A percentile compares a stretch with the other conserved stretches of the same genome.
Conservation (phyloP, 2,329 filamentous ascomycete species). For the Verticillium klebahnii region DNA sequence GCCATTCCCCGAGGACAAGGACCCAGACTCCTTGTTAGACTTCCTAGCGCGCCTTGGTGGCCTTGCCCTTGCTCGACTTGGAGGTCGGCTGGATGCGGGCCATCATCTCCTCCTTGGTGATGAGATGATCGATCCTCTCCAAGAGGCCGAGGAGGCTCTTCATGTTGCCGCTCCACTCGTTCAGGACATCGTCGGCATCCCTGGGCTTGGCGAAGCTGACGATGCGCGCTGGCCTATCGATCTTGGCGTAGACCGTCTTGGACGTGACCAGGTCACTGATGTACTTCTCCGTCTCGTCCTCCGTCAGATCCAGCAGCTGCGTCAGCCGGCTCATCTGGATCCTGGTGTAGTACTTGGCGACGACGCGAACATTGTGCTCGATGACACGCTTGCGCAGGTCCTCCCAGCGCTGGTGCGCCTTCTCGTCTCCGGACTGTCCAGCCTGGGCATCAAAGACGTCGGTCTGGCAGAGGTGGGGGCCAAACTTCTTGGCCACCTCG, state of each 20-base stretch:
- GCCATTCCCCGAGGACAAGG: background rate
- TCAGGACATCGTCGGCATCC: constrained; percentile 91
- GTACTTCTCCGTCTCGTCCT: constrained; percentile 98
- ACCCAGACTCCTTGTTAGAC: background rate
- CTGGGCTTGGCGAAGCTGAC: constrained; percentile 94
- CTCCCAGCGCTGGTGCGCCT: constrained; percentile 83
- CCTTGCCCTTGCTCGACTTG: constrained; percentile 28
- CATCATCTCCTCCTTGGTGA: constrained; percentile 99
- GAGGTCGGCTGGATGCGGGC: constrained; percentile 75
- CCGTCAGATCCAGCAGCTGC: constrained; percentile 82
- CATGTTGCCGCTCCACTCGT: constrained; percentile 99
- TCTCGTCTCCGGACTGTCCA: constrained; percentile 65
- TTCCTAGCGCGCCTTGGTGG: constrained; percentile 21
- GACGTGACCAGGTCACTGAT: constrained; percentile 95
- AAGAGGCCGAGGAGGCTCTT: constrained; percentile 81
- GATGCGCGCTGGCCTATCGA: constrained; percentile 86
- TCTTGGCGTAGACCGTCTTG: constrained; percentile 97
- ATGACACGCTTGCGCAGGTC: constrained; percentile 97
- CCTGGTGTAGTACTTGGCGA: constrained; percentile 98
- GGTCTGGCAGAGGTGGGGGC: constrained; percentile 78
- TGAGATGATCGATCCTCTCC: constrained; percentile 93
- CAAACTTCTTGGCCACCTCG: constrained; percentile 82
- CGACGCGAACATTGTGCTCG: constrained; percentile 95
- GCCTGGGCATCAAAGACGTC: constrained; percentile 78
- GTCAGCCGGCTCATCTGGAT: constrained; percentile 90